These are phyloP conservation scores for Alternaria ethzedia DNA, from an alignment of 2,329 filamentous ascomycete genomes.

Conservation along the genomic window DNA sequence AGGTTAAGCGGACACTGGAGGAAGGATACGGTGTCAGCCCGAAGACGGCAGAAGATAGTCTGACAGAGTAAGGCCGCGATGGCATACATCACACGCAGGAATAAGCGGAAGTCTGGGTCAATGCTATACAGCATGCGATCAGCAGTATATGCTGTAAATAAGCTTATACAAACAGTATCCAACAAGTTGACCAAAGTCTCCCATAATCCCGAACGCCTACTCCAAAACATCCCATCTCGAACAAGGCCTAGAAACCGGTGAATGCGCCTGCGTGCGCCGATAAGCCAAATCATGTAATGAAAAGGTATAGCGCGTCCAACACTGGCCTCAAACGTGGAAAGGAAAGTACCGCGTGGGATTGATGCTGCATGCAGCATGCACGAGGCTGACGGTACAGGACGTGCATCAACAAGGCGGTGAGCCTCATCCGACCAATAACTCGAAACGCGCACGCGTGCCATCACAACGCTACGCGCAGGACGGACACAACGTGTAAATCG, in stretches of 20 bases:
- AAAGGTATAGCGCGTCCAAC: neutral
- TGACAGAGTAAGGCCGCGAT: conserved; percentile 39
- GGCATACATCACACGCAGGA: too few species aligned
- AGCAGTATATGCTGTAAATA: neutral
- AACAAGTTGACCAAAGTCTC: neutral
- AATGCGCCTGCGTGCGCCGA: neutral
- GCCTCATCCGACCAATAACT: conserved; percentile 5
- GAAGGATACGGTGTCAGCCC: conserved; percentile 38
- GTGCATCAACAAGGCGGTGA: conserved; percentile 6
- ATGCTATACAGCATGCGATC: neutral
- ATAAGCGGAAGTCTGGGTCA: neutral
- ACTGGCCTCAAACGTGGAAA: neutral
- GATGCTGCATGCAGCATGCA: neutral
- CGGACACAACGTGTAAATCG: conserved; percentile 2
- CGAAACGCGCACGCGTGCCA: neutral
- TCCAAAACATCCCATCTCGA: neutral
- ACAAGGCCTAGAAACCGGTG: neutral
- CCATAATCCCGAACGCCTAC: neutral
- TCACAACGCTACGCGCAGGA: neutral
- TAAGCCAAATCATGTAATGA: neutral
- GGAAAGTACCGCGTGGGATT: neutral
- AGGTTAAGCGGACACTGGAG: conserved; percentile 50
- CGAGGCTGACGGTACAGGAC: neutral
- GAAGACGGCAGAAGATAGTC: conserved; percentile 41
- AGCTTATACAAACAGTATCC: neutral